Percentiles rank a stretch among this genome's conserved stretches.
phyloP scores from a whole-genome alignment of 2,329 filamentous ascomycete genomes.

The Ophiostoma australiae region DNA sequence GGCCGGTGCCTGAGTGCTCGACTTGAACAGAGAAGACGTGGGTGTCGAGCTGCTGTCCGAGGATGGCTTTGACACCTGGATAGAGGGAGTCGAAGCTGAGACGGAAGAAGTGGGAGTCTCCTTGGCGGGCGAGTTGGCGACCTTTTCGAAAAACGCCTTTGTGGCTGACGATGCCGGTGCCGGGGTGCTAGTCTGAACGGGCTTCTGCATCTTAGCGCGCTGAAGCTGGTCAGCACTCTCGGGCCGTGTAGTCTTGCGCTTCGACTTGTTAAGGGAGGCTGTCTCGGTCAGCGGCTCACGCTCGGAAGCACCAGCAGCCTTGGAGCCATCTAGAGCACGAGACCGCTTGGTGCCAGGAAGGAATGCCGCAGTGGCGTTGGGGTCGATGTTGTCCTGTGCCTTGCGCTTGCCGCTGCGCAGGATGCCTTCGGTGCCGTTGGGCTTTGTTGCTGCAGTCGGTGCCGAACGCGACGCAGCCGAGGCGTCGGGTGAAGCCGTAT shows the following conservation, averaged over 20 bases:
- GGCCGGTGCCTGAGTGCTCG: constrained; percentile 33
- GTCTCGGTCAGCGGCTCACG: constrained; percentile 38
- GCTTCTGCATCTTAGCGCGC: constrained; percentile 48
- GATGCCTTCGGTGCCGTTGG: constrained; percentile 36
- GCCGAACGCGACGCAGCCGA: neutral
- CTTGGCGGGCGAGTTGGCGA: constrained; percentile 47
- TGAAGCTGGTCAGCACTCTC: constrained; percentile 45
- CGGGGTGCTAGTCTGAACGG: constrained; percentile 27
- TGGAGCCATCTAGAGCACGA: constrained; percentile 34
- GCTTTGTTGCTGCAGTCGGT: constrained; percentile 16
- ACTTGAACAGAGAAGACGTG: constrained; percentile 30
- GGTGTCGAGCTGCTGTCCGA: constrained; percentile 29
- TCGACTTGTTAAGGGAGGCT: constrained; percentile 42
- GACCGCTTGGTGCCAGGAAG: constrained; percentile 45
- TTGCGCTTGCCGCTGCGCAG: constrained; percentile 47
- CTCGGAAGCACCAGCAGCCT: constrained; percentile 29
- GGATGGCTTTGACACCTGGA: constrained; percentile 29
- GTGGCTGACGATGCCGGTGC: constrained; percentile 46
- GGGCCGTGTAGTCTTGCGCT: constrained; percentile 47
- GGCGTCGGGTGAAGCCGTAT: neutral
- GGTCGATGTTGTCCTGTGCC: constrained; percentile 47
- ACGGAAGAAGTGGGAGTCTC: constrained; percentile 26
- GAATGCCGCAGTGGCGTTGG: constrained; percentile 37
- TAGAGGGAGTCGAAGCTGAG: constrained; percentile 5
- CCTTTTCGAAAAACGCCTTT: constrained; percentile 53